These are phyloP conservation scores for Obba rivulosa DNA, from an alignment of 768 basidiomycete genomes.

Conservation along the genomic window DNA sequence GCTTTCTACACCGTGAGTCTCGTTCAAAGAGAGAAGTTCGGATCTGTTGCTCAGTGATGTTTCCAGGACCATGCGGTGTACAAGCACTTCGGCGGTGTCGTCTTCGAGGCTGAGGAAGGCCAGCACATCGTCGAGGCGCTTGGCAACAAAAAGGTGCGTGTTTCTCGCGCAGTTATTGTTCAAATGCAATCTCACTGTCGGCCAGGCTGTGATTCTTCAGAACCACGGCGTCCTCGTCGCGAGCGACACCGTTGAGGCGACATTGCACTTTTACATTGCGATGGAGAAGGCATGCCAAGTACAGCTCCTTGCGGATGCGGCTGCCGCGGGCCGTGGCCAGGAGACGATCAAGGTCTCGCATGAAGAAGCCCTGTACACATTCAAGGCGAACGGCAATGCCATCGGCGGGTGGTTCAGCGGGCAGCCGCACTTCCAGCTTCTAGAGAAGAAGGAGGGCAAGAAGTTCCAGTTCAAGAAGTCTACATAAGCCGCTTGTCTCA, in stretches of 20 bases:
- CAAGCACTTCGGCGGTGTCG: slow-evolving; percentile 30
- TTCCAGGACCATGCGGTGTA: slow-evolving; percentile 20
- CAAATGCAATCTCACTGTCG: no score
- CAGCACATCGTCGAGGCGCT: slow-evolving; percentile 25
- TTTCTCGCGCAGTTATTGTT: no score
- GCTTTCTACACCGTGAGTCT: slow-evolving; percentile 25
- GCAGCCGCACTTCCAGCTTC: slow-evolving; percentile 30
- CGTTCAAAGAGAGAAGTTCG: no score
- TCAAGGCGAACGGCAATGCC: background rate
- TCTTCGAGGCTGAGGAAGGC: slow-evolving; percentile 28
- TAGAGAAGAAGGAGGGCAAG: slow-evolving; percentile 31
- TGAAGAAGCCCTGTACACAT: slow-evolving; percentile 13
- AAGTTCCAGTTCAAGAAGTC: slow-evolving; percentile 6
- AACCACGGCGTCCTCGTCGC: slow-evolving; percentile 13
- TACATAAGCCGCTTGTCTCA: no score
- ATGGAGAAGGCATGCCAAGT: slow-evolving; percentile 23
- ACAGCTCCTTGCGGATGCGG: slow-evolving; percentile 20
- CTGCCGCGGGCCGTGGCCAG: slow-evolving; percentile 12
- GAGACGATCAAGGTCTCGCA: slow-evolving; percentile 15
- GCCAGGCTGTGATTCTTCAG: background rate
- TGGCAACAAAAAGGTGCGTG: slow-evolving; percentile 3
- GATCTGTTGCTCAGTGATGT: no score
- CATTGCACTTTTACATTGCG: slow-evolving; percentile 9
- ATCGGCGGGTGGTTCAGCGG: slow-evolving; percentile 35
- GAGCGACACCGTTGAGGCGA: slow-evolving; percentile 10